Conservation (phyloP, 1,284 basidiomycete genomes). For the Apiotrichum gamsii region DNA sequence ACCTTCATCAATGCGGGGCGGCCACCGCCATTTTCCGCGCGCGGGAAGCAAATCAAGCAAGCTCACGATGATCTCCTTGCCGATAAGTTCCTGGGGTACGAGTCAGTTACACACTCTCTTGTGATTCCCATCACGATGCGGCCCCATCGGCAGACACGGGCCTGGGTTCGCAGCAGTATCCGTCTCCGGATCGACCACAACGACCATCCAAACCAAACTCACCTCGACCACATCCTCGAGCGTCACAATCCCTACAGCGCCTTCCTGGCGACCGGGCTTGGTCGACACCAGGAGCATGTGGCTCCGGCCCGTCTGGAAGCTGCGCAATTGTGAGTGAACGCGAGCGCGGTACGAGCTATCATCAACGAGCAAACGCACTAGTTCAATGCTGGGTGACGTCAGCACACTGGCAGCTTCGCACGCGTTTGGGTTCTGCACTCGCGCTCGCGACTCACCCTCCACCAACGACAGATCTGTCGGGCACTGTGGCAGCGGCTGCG, state of each 20-base stretch:
- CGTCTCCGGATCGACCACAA: too few relatives aligned
- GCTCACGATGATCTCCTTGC: constrained; percentile 42
- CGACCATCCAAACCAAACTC: constrained; percentile 23
- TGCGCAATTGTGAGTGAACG: too few relatives aligned
- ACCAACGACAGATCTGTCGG: constrained; percentile 49
- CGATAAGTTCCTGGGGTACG: constrained; percentile 33
- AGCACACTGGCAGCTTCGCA: too few relatives aligned
- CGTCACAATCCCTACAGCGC: constrained; percentile 70
- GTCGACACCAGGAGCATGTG: constrained; percentile 80
- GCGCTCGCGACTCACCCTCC: constrained; percentile 49
- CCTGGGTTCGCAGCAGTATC: too few relatives aligned
- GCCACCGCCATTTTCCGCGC: too few relatives aligned
- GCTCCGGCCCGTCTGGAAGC: constrained; percentile 83
- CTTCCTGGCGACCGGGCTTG: constrained; percentile 63
- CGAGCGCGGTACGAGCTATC: constrained; percentile 1
- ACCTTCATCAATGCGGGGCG: too few relatives aligned
- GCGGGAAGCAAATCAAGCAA: neutral
- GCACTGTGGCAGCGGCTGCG: constrained; percentile 66
- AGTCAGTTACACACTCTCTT: too few relatives aligned
- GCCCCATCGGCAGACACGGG: too few relatives aligned
- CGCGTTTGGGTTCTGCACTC: too few relatives aligned
- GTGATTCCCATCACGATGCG: too few relatives aligned
- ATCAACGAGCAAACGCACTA: constrained; percentile 5
- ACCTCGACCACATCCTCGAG: constrained; percentile 52
- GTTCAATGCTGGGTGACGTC: constrained; percentile 20